Evolutionary conservation across 768 basidiomycete species (phyloP), one percentile per base, ranked within the genome.

Genomic region (Dendrothele bispora): DNA sequence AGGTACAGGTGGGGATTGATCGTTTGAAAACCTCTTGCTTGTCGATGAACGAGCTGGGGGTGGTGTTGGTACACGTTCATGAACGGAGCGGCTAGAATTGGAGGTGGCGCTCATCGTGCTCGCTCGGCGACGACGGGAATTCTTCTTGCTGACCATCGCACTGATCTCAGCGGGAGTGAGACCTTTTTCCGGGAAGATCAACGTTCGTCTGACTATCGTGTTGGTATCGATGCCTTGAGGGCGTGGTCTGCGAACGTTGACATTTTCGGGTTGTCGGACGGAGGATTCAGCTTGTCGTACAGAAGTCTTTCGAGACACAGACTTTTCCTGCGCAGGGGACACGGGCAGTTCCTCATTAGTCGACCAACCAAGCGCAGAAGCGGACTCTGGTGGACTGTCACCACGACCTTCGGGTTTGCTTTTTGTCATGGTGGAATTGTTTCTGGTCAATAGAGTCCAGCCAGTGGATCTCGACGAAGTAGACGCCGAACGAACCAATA

Each of bases 21-120:
- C 83, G 49, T 68, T 72, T 18, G 87, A 86, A 68, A 90, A 88
- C 29, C 86, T 80, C 52, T 77, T 77, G 26, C n/a, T 53, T 17
- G 68, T 63, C 39, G 74, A 70, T 4, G 78, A 69, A 53, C 79
- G 79, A 12, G 86, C 82, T 26, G 91, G 91, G 15, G 90, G 91
- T n/a, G 90, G 90, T 7, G 91, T 92, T 10, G 89, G 90, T 11
- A 72, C 85, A 43, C 90, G 85, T 55, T 92, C 91, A 55, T 88
- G 84, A 24, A 91, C 73, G 35, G 90, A 91, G 48, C 84, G 83
- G 55, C 68, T 79, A 1, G 89, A 91, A 15, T 74, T 68, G 11
- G 79, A 83, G 14, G 66, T 65, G 10, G 75, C 36, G 21, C 46
- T 47, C 5, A 47, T 17, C 17, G 46, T 72, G 53, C 90, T 88